Percentiles rank a stretch among this genome's conserved stretches.
These are phyloP conservation scores for Calycina marina DNA, from an alignment of 2,329 filamentous ascomycete genomes.

Conservation along the genomic window DNA sequence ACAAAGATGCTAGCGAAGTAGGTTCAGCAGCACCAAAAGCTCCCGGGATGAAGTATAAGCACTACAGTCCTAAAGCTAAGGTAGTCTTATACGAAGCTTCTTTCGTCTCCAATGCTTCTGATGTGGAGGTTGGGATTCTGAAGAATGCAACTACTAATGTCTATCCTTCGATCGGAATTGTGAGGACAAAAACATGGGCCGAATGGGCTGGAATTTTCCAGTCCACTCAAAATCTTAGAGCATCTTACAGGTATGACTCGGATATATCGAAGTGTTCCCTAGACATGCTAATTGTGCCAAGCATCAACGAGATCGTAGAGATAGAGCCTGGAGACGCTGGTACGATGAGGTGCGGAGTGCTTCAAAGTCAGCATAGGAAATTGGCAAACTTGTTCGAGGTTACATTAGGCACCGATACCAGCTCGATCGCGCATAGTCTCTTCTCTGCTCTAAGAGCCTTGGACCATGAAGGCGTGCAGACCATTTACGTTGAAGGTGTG, in stretches of 20 bases:
- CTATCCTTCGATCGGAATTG: slow-evolving; percentile 25
- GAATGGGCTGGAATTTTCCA: slow-evolving; percentile 16
- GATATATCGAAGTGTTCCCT: no score
- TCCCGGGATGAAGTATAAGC: slow-evolving; percentile 97
- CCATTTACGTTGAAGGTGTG: slow-evolving; percentile 86
- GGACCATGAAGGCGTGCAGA: slow-evolving; percentile 62
- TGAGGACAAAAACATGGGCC: slow-evolving; percentile 25
- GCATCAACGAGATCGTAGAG: neutral
- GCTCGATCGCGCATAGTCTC: slow-evolving; percentile 68
- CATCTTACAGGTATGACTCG: no score
- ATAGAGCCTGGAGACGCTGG: slow-evolving; percentile 3
- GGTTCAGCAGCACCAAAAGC: slow-evolving; percentile 58
- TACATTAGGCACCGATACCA: slow-evolving; percentile 53
- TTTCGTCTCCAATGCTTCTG: neutral
- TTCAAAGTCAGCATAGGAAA: slow-evolving; percentile 4
- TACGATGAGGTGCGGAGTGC: slow-evolving; percentile 8
- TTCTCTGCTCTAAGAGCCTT: slow-evolving; percentile 80
- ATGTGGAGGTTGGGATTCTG: neutral
- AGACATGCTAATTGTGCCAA: no score
- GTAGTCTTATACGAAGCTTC: slow-evolving; percentile 66
- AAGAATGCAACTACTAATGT: slow-evolving; percentile 14
- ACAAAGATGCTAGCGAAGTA: slow-evolving; percentile 59
- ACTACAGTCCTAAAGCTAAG: slow-evolving; percentile 82
- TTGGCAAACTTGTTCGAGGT: slow-evolving; percentile 41
- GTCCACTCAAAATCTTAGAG: no score